Base-by-base conservation (phyloP, 1,284 basidiomycete species). In the Ceratobasidium sp. region DNA sequence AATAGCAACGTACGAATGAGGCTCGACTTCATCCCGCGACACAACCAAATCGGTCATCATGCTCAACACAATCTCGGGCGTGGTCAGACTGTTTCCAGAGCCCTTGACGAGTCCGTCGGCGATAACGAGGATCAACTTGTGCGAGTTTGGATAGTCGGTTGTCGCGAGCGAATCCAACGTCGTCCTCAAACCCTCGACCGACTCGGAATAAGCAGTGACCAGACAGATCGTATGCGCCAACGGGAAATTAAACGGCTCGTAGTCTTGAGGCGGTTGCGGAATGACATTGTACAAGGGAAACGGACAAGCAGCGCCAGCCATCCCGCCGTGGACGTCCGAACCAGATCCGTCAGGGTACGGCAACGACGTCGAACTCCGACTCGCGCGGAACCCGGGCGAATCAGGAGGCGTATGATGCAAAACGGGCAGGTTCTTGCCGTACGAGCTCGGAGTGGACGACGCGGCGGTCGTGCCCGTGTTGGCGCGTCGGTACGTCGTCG, bases 81-180 rank as follows among this genome's bases (percentile, higher is more conserved):
- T 98, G 77, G 93, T 93, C 84, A 95, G 84, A 77, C 89, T 85
- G 82, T 97, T 97, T 12, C 96, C 96, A 33, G 91, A 93, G 82
- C 98, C 98, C 87, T 97, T 96, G 83, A 99, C 98, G 92, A 98
- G 96, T 82, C 98, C 98, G 84, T 99, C 98, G 65, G 96, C 96
- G 81, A 99, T 97, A 83, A 99, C 93, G 79, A 99, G 87, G 79
- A 99, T 92, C 73, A 99, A 84, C 84, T 99, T 99, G 88, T 99
- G 98, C 81, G 94, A 96, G 87, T 99, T 99, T 40, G 97, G 97
- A 84, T 99, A 99, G 85, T 99, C 97, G 62, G 97, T 99, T 6
- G 97, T 99, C 4, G 97, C 96, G 33, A 99, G 90, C 20, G 97
- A 99, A 86, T 99, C 97, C 33, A 99, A 88, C 0, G 98, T 99